phyloP scores from a whole-genome alignment of 2,329 filamentous ascomycete genomes.

The Endothia cerciana region DNA sequence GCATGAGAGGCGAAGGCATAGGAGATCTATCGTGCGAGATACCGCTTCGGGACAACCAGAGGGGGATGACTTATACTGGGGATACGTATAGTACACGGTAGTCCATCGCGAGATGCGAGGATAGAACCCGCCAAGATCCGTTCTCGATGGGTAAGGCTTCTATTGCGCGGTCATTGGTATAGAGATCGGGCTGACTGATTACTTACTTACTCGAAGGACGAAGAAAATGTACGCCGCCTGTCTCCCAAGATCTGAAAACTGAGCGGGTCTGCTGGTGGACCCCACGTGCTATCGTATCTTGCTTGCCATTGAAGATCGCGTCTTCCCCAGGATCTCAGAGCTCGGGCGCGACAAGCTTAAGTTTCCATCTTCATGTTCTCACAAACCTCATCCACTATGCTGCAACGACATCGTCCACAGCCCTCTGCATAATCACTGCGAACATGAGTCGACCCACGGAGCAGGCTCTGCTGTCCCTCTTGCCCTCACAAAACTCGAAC shows the following conservation, averaged over 20 bases:
- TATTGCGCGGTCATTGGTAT: neutral
- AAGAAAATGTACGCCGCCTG: too few species aligned
- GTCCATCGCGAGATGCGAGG: too few species aligned
- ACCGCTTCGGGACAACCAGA: neutral
- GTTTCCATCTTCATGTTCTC: neutral
- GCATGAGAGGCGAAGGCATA: neutral
- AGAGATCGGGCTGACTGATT: neutral
- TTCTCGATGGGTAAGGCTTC: neutral
- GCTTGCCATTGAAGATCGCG: slow-evolving; percentile 18
- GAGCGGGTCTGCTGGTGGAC: neutral
- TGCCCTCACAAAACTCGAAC: slow-evolving; percentile 71
- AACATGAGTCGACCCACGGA: slow-evolving; percentile 76
- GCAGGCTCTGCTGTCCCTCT: slow-evolving; percentile 71
- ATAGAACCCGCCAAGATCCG: too few species aligned
- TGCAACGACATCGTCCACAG: neutral
- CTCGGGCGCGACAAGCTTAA: slow-evolving; percentile 13
- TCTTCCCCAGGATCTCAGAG: slow-evolving; percentile 3
- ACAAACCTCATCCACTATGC: neutral
- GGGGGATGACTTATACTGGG: neutral
- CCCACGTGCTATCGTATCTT: slow-evolving; percentile 26
- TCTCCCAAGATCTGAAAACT: neutral
- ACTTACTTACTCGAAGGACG: too few species aligned
- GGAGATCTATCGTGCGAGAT: neutral
- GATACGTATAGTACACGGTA: too few species aligned
- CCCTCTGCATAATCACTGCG: neutral